phyloP scores from a whole-genome alignment of 2,329 filamentous ascomycete genomes.

The Fusarium sp. region DNA sequence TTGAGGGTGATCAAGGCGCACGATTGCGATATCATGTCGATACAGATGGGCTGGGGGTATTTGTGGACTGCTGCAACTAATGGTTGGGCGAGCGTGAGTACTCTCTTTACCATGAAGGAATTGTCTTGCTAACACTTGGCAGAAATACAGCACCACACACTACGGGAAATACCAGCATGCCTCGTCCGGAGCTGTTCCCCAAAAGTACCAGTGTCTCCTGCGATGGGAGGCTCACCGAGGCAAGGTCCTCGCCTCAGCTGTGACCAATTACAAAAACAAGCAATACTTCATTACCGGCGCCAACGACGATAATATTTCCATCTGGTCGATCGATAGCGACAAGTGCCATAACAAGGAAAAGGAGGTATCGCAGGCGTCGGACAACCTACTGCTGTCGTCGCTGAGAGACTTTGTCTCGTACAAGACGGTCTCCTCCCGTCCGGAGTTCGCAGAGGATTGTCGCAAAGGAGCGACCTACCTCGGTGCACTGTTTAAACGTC shows the following conservation, averaged over 20 bases:
- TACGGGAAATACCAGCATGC: constrained; percentile 66
- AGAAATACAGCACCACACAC: constrained; percentile 75
- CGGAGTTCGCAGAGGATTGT: constrained; percentile 90
- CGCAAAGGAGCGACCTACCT: constrained; percentile 91
- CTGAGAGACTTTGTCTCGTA: constrained; percentile 89
- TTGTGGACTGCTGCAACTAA: constrained; percentile 91
- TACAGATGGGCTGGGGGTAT: constrained; percentile 86
- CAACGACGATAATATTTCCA: constrained; percentile 87
- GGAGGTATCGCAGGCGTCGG: constrained; percentile 52
- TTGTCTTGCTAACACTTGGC: constrained; percentile 12
- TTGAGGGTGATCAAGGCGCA: constrained; percentile 86
- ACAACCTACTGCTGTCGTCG: constrained; percentile 73
- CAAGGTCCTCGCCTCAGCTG: constrained; percentile 85
- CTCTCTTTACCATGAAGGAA: accelerated
- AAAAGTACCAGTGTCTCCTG: constrained; percentile 82
- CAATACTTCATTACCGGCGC: constrained; percentile 94
- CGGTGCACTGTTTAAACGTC: constrained; percentile 88
- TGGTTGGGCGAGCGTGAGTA: constrained; percentile 81
- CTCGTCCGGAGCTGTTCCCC: constrained; percentile 68
- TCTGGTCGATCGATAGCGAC: constrained; percentile 78
- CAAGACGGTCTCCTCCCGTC: constrained; percentile 88
- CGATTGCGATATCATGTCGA: constrained; percentile 83
- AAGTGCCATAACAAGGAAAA: constrained; percentile 51
- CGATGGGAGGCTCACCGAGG: constrained; percentile 87
- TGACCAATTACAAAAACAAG: constrained; percentile 74